Evolutionary conservation across 208 protist genomes (phyloP).

Genomic region (Trypanosoma boissoni): DNA sequence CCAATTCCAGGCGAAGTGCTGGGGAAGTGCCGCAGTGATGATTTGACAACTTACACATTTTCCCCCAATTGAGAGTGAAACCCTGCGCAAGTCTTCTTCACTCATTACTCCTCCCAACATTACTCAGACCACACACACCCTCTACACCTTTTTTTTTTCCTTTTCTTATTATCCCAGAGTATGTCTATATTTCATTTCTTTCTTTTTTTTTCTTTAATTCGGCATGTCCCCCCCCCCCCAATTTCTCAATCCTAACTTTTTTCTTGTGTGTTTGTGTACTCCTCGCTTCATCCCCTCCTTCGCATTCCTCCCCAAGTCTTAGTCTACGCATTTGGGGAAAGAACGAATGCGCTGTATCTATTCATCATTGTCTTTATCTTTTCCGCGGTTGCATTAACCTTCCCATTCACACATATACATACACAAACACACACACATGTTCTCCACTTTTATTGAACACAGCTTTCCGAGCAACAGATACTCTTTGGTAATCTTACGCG

Average conservation of each 20-base stretch:
- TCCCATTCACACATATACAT: neutral
- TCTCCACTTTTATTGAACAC: no score
- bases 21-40: no score
- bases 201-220: constrained; percentile 6
- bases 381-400: neutral
- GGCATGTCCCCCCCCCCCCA: neutral
- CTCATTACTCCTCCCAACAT: no score
- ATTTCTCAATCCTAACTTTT: neutral
- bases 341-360: neutral
- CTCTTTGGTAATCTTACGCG: neutral
- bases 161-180: neutral
- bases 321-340: neutral
- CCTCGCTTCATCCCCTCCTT: neutral
- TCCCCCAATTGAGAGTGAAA: no score
- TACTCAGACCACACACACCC: neutral
- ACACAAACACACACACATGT: neutral
- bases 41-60: no score
- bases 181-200: neutral
- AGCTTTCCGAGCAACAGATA: no score
- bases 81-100: no score
- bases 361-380: neutral
- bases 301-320: neutral
- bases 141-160: no score
- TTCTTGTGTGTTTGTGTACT: constrained; percentile 4
- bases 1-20: no score